phyloP scores from a whole-genome alignment of 345 rosid species.

The Eucalyptus leucophloia region DNA sequence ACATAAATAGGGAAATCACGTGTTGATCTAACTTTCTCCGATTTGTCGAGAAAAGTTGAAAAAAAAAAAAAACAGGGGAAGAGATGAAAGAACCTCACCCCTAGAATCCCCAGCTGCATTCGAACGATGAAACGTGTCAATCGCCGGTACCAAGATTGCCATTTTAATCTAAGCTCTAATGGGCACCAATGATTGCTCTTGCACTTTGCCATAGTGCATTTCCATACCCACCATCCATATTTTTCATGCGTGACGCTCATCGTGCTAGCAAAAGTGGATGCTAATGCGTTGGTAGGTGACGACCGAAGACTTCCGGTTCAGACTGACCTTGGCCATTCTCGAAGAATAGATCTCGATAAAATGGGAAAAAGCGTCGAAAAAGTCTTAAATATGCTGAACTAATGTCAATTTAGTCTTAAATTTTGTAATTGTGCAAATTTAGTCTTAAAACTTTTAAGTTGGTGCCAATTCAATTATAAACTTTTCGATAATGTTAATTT shows the following conservation, averaged over 20 bases:
- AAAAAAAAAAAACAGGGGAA: neutral
- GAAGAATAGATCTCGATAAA: neutral
- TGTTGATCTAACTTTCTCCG: too few species aligned
- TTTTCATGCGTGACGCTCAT: neutral
- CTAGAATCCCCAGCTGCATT: neutral
- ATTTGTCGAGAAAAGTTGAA: neutral
- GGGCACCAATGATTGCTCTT: neutral
- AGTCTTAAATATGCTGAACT: fast-evolving
- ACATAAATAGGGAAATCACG: neutral
- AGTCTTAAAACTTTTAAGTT: too few species aligned
- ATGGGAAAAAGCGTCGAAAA: too few species aligned
- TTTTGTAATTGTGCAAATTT: too few species aligned
- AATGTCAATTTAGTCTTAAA: too few species aligned
- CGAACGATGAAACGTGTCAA: neutral
- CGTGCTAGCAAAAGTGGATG: neutral
- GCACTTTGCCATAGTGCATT: neutral
- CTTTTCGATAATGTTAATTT: fast-evolving
- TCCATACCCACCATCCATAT: neutral
- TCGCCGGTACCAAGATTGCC: neutral
- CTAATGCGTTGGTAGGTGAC: neutral
- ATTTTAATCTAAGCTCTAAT: neutral
- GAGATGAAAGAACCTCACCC: neutral
- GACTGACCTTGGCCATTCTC: neutral
- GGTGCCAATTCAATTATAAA: too few species aligned
- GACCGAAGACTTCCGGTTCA: neutral